phyloP scores from a whole-genome alignment of 495 filamentous ascomycete species.

The Xanthoparmelia taractica region DNA sequence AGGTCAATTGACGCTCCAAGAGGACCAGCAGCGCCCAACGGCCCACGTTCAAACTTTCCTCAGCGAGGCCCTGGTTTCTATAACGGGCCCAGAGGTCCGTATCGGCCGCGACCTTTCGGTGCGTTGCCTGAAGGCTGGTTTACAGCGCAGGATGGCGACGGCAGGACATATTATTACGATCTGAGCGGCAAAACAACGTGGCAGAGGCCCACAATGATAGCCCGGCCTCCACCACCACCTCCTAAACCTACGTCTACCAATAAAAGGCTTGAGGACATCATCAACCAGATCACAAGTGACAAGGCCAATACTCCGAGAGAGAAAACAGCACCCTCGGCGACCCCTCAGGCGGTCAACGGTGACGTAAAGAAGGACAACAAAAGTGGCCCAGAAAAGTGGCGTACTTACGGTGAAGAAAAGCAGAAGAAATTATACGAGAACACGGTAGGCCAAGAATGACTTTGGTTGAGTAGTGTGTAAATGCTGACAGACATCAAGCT shows the following conservation, averaged over 20 bases:
- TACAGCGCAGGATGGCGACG: constrained; percentile 54
- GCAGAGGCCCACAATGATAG: constrained; percentile 62
- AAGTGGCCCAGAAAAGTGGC: constrained; percentile 68
- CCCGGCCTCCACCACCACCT: constrained; percentile 51
- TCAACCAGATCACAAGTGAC: constrained; percentile 67
- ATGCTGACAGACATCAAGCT: constrained; percentile 43
- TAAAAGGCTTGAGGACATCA: constrained; percentile 70
- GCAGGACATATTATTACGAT: constrained; percentile 74
- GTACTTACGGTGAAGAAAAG: constrained; percentile 68
- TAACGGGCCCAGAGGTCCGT: constrained; percentile 49
- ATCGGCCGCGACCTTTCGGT: constrained; percentile 46
- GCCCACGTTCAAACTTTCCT: constrained; percentile 57
- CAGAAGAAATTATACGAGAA: constrained; percentile 90
- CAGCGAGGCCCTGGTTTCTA: constrained; percentile 55
- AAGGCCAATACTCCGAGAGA: constrained; percentile 62
- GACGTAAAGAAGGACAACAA: constrained; percentile 55
- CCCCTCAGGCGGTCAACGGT: constrained; percentile 38
- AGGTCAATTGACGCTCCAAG: constrained; percentile 46
- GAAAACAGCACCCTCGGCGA: constrained; percentile 43
- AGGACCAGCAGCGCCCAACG: constrained; percentile 52
- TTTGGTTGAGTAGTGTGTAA: background rate
- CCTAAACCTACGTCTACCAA: constrained; percentile 60
- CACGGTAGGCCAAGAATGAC: constrained; percentile 51
- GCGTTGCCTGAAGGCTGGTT: constrained; percentile 76
- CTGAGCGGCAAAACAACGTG: constrained; percentile 68